phyloP scores from a whole-genome alignment of 2,329 filamentous ascomycete genomes.

The Chaetomiaceae sp. region DNA sequence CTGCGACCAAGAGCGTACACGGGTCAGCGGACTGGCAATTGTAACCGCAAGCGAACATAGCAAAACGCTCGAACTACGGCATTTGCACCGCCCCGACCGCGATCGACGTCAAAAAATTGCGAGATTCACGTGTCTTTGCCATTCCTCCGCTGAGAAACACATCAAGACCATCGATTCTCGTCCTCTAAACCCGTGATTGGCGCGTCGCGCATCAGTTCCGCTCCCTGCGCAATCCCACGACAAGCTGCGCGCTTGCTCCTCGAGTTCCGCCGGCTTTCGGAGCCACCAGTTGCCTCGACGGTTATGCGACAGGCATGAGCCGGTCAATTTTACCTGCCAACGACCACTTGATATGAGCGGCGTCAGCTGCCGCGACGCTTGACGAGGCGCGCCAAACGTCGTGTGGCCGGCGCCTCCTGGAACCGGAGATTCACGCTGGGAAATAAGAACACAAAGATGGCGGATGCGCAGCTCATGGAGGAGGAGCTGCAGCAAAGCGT shows the following conservation, averaged over 20 bases:
- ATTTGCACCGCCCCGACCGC: slow-evolving; percentile 5
- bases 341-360: slow-evolving; percentile 23
- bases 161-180: neutral
- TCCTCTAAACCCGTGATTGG: slow-evolving; percentile 1
- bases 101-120: slow-evolving; percentile 2
- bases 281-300: neutral
- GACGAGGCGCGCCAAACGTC: slow-evolving; percentile 16
- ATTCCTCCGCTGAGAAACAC: neutral
- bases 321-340: neutral
- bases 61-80: neutral
- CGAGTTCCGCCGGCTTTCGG: neutral
- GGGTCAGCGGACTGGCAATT: neutral
- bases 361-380: slow-evolving; percentile 17
- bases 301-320: slow-evolving; percentile 22
- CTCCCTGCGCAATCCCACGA: neutral
- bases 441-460: slow-evolving; percentile 34
- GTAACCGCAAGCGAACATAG: slow-evolving; percentile 6
- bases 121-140: slow-evolving; percentile 23
- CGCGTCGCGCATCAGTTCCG: slow-evolving; percentile 16
- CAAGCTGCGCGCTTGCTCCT: neutral
- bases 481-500: slow-evolving; percentile 56
- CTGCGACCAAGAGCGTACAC: neutral
- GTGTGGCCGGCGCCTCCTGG: neutral
- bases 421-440: neutral
- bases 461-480: slow-evolving; percentile 51